Percentiles rank a stretch among this genome's conserved stretches.
Conservation (phyloP, 306 rosid species). For the Prunus dulcis region DNA sequence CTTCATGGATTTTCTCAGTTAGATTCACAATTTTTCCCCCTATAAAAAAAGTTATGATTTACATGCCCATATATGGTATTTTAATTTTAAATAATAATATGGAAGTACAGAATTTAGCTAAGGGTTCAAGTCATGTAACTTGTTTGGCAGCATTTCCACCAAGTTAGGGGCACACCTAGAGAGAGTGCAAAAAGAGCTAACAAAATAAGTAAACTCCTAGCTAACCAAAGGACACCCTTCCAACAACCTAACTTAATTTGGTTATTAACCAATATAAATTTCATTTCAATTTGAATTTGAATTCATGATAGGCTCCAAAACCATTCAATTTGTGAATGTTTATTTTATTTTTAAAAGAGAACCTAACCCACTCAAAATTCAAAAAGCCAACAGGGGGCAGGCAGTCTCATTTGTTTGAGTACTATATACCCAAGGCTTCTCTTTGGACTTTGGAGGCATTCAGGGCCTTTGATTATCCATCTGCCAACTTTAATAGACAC, state of each 20-base stretch:
- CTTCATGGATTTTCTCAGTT: not conserved
- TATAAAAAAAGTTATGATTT: too few species aligned
- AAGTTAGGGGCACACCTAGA: too few species aligned
- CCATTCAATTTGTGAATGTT: not conserved
- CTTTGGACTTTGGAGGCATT: not conserved
- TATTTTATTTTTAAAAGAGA: not conserved
- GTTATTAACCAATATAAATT: not conserved
- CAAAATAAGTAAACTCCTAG: too few species aligned
- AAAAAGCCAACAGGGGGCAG: not conserved
- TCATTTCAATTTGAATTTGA: not conserved
- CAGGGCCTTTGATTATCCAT: not conserved
- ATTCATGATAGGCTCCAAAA: not conserved
- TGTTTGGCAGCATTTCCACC: conserved; percentile 9
- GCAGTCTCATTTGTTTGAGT: conserved; percentile 20
- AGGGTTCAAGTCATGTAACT: not conserved
- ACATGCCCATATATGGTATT: too few species aligned
- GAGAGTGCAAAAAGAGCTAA: too few species aligned
- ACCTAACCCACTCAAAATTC: conserved; percentile 37
- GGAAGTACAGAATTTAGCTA: not conserved
- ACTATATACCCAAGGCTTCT: not conserved
- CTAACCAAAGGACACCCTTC: too few species aligned
- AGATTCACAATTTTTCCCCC: too few species aligned
- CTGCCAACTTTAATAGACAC: not conserved
- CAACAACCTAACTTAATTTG: not conserved
- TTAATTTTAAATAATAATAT: too few species aligned